A percentile compares a stretch with the other conserved stretches of the same genome.
phyloP scores from a whole-genome alignment of 768 basidiomycete genomes.

The Hysterangium stoloniferum region DNA sequence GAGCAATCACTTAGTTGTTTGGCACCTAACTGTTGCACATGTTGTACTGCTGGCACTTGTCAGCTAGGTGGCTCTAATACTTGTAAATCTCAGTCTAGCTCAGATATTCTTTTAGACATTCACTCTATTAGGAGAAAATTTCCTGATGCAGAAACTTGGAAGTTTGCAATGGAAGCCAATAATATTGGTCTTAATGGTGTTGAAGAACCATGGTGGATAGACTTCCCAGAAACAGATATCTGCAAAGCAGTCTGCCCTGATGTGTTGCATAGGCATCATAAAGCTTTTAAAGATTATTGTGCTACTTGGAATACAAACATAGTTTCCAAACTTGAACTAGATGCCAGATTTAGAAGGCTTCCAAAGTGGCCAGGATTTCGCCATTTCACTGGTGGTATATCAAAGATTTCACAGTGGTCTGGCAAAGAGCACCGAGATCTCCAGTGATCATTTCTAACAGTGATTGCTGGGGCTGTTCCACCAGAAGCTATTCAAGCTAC shows the following conservation, averaged over 20 bases:
- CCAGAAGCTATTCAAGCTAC: neutral
- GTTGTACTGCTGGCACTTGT: neutral
- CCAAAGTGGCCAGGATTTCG: slow-evolving; percentile 26
- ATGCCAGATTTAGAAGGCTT: slow-evolving; percentile 27
- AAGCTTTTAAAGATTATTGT: too few relatives aligned
- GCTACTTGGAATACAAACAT: slow-evolving; percentile 18
- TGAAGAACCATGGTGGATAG: slow-evolving; percentile 10
- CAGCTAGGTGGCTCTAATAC: neutral
- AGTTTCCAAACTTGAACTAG: slow-evolving; percentile 26
- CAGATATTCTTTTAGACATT: neutral
- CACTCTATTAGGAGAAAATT: neutral
- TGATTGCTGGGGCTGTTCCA: slow-evolving; percentile 1
- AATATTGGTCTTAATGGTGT: neutral
- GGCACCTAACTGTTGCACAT: neutral
- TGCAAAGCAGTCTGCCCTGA: neutral
- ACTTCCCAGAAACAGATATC: slow-evolving; percentile 11
- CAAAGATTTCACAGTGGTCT: slow-evolving; percentile 32
- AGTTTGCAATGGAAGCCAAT: too few relatives aligned
- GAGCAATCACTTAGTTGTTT: slow-evolving; percentile 4
- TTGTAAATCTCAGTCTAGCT: neutral
- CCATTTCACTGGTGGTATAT: slow-evolving; percentile 37
- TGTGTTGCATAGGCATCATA: slow-evolving; percentile 2
- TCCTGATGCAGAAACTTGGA: too few relatives aligned
- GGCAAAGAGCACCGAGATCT: slow-evolving; percentile 28
- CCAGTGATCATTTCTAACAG: neutral